Percentiles rank a stretch among this genome's conserved stretches.
Evolutionary conservation across 2,329 filamentous ascomycete species (phyloP).

Genomic region (Aureobasidium mangrovei): DNA sequence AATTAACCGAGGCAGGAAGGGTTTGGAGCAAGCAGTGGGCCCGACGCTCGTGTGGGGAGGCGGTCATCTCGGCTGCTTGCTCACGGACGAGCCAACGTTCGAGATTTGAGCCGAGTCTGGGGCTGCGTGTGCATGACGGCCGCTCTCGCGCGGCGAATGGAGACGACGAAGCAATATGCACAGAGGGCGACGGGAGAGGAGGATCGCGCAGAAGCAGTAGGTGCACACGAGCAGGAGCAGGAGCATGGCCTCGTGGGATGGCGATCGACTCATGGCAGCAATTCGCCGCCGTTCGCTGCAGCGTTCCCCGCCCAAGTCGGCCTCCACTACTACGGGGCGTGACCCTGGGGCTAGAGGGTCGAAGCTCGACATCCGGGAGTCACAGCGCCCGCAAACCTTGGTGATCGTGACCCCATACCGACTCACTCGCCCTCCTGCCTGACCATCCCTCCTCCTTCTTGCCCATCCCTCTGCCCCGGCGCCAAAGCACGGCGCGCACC

Average conservation of each 20-base stretch:
- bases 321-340: constrained; percentile 6
- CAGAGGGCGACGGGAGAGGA: neutral
- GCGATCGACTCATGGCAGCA: neutral
- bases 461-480: neutral
- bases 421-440: constrained; percentile 4
- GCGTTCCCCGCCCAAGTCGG: constrained; percentile 7
- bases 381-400: constrained; percentile 2
- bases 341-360: constrained; percentile 11
- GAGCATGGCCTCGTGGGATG: neutral
- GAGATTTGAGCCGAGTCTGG: constrained; percentile 11
- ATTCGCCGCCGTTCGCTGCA: constrained; percentile 5
- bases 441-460: neutral
- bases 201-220: neutral
- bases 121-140: neutral
- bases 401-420: neutral
- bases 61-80: constrained; percentile 6
- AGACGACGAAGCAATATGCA: neutral
- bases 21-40: neutral
- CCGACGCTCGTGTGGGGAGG: constrained; percentile 4
- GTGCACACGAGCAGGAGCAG: neutral
- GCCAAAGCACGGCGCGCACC: neutral
- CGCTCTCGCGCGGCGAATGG: neutral
- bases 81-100: neutral
- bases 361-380: constrained; percentile 9
- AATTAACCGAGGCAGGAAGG: constrained; percentile 5